Evolutionary conservation across 345 rosid species (phyloP), one percentile per base, ranked within the genome.

Genomic region (Mallotus nudiflorus): DNA sequence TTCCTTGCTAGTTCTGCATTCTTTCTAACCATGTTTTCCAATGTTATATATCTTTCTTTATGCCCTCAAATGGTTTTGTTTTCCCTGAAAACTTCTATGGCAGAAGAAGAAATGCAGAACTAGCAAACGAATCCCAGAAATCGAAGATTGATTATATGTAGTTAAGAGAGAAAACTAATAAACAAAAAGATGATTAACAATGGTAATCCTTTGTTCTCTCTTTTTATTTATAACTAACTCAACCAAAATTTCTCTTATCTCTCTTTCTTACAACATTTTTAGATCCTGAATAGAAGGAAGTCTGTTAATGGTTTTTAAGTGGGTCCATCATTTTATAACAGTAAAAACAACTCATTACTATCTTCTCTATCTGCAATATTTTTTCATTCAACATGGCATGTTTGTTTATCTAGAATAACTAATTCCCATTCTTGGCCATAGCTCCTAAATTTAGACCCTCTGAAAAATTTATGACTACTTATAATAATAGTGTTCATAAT

Each of bases 81-180:
- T 24, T 54, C 6, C 18, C 33, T 2, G 58, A 24, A 54, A 22
- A 15, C 14, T 39, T 62, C 20, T 24, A 0, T 62, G 66, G 33
- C 49, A 40, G 66, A n/a, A 62, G 46, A 40, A 62, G 66, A 62
- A 42, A 62, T 62, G 66, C 66, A 62, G 50, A 42, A 62, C 8
- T 42, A 5, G 27, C 50, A 11, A 22, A 56, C 37, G 9, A 6
- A 62, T n/a, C 24, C 24, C 5, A 35, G 25, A 58, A 8, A 8
- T 24, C 9, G 10, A 40, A 40, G 19, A 18, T 42, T 42, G 46
- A 42, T 54, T 62, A 22, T 62, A 62, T 62, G 50, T 24, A 25
- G 37, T 2, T 2, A 33, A 6, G 24, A 5, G 14, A 54, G 6
- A 33, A 19, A 12, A 2, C 13, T n/a, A n/a, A 39, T 24, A 18